These are phyloP conservation scores for Neocucurbitaria cava DNA, from an alignment of 2,329 filamentous ascomycete genomes.

Conservation along the genomic window DNA sequence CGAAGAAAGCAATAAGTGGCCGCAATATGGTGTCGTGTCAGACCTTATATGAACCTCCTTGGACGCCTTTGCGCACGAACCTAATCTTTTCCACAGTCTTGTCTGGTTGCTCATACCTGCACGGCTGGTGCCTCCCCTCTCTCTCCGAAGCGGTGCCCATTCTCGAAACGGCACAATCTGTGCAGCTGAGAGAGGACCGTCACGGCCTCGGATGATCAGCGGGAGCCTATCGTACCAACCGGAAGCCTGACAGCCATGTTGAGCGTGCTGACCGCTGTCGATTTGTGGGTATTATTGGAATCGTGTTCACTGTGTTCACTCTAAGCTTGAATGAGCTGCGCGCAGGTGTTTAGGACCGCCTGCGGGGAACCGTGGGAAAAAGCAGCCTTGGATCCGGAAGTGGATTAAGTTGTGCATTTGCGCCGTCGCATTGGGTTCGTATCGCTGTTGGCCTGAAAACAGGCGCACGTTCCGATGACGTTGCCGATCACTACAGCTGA, in stretches of 20 bases:
- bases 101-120: background rate
- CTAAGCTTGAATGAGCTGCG: background rate
- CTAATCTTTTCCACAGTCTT: background rate
- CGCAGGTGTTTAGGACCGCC: background rate
- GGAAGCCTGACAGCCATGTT: background rate
- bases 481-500: background rate
- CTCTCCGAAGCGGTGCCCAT: slow-evolving; percentile 7
- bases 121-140: slow-evolving; percentile 1
- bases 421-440: background rate
- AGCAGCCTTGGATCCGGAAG: background rate
- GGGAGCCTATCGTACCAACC: background rate
- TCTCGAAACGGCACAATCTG: background rate
- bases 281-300: slow-evolving; percentile 1
- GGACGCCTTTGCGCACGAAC: background rate
- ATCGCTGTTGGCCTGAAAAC: slow-evolving; percentile 1
- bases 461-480: background rate
- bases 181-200: background rate
- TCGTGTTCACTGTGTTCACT: background rate
- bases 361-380: slow-evolving; percentile 18
- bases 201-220: slow-evolving; percentile 1
- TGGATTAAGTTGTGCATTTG: slow-evolving; percentile 1
- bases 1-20: background rate
- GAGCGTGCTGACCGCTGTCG: background rate
- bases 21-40: background rate
- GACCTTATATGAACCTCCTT: background rate